A percentile compares a stretch with the other conserved stretches of the same genome.
These are phyloP conservation scores for Mucor saturninus DNA, from an alignment of 371 early-diverging fungal species.

Conservation along the genomic window DNA sequence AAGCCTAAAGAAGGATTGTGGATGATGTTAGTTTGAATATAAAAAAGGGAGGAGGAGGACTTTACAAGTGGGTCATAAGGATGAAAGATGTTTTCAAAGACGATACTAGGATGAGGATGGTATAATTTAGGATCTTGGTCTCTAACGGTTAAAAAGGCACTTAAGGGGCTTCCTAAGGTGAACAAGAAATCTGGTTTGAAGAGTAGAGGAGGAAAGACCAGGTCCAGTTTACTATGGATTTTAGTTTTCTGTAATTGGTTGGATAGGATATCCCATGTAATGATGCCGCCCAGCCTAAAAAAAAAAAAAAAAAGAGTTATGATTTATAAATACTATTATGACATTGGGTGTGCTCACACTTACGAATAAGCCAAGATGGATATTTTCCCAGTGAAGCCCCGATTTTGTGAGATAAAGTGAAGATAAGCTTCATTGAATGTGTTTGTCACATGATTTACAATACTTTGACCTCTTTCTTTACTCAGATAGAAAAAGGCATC, in stretches of 20 bases:
- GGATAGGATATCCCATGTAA: slow-evolving; percentile 63
- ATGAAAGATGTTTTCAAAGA: slow-evolving; percentile 67
- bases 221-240: slow-evolving; percentile 43
- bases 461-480: slow-evolving; percentile 21
- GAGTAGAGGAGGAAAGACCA: slow-evolving; percentile 49
- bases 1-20: slow-evolving; percentile 31
- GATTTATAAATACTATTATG: background rate
- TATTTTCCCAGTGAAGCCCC: slow-evolving; percentile 63
- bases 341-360: background rate
- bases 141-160: slow-evolving; percentile 64
- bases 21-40: no score
- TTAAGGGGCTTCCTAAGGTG: slow-evolving; percentile 63
- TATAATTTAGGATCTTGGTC: slow-evolving; percentile 57
- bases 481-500: slow-evolving; percentile 50
- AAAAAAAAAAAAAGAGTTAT: background rate
- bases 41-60: background rate
- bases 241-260: slow-evolving; percentile 40
- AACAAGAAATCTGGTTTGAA: slow-evolving; percentile 63
- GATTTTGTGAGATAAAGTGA: slow-evolving; percentile 51
- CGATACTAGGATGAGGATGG: slow-evolving; percentile 51
- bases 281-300: slow-evolving; percentile 62
- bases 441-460: slow-evolving; percentile 57
- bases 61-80: slow-evolving; percentile 65
- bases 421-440: slow-evolving; percentile 58
- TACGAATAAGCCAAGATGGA: slow-evolving; percentile 63